Base-by-base conservation (phyloP, 371 early-diverging fungal species). In the Choanephora cucurbitarum region DNA sequence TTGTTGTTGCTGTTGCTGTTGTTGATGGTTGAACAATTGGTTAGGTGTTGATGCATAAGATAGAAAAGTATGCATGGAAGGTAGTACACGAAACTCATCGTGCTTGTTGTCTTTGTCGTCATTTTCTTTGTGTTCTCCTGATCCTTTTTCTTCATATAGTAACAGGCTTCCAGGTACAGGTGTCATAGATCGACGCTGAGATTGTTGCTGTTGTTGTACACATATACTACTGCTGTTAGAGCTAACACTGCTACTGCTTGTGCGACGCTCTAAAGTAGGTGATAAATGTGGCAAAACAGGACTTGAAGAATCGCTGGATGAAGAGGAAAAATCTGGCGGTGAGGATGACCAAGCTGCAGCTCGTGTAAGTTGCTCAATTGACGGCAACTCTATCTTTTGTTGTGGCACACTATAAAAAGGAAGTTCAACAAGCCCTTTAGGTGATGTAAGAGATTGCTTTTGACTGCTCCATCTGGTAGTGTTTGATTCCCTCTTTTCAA, bases 361-460 rank as follows among this genome's bases (percentile, higher is more conserved):
- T 32, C 43, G 47, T 33, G 44, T 39, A 21, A 41, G 44, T 17
- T 41, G 49, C 43, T 43, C 55, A 56, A 73, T 66, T 2, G 69
- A 73, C 18, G 77, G 77, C 22, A 77, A 22, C 55, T 77, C 72
- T 37, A 77, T 77, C 40, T 73, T 77, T 60, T 73, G 73, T 23
- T 73, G 73, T 21, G 72, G 60, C n/a, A 52, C 68, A 44, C 70
- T 75, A 42, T 72, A 75, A 32, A 75, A 75, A 11, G 76, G 76
- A 15, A 75, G 42, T 41, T 72, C 69, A 2, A 65, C 60, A 7
- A 62, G 55, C 40, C 66, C 55, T 39, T 33, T 51, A 41, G 67
- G 37, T 7, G 57, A 51, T 3, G 41, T 45, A 18, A 8, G 23
- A 5, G 39, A 6, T 10, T 37, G 34, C n/a, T 49, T 2, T 13